Conservation (phyloP, 2,329 filamentous ascomycete genomes). For the Epichloe festucae region DNA sequence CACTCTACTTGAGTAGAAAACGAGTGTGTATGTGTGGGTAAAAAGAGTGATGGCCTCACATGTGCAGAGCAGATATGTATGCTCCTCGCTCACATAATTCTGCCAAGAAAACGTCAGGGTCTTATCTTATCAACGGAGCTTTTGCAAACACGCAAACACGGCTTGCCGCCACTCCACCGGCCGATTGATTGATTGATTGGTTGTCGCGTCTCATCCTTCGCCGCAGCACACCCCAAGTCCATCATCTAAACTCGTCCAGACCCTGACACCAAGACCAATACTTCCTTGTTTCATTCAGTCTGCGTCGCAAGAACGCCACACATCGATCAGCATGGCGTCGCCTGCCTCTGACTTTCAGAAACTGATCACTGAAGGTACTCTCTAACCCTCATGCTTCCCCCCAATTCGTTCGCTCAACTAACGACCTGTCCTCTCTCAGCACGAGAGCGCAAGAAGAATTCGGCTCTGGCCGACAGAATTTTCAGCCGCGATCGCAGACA, state of each 20-base stretch:
- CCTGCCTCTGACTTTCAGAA: conserved; percentile 39
- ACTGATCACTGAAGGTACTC: conserved; percentile 39
- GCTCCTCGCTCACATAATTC: too few species aligned
- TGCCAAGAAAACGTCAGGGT: too few species aligned
- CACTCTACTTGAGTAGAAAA: too few species aligned
- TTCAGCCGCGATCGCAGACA: conserved; percentile 48
- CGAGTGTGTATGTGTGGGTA: background rate
- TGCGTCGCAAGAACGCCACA: background rate
- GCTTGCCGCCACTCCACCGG: background rate
- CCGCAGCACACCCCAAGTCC: too few species aligned
- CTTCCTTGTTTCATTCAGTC: background rate
- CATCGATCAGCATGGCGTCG: conserved; percentile 24
- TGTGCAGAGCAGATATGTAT: background rate
- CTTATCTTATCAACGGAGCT: conserved; percentile 28
- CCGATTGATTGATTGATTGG: conserved; percentile 3
- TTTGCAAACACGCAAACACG: conserved; percentile 30
- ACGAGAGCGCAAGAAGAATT: conserved; percentile 58
- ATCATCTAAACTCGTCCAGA: background rate
- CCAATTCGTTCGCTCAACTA: background rate
- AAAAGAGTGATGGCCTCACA: background rate
- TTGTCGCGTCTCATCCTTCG: conserved; percentile 1
- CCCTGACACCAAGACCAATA: background rate
- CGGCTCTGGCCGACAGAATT: conserved; percentile 59
- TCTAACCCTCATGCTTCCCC: background rate
- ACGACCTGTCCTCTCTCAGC: conserved; percentile 22